These are phyloP conservation scores for Paxillus ammoniavirescens DNA, from an alignment of 768 basidiomycete species.

Conservation along the genomic window DNA sequence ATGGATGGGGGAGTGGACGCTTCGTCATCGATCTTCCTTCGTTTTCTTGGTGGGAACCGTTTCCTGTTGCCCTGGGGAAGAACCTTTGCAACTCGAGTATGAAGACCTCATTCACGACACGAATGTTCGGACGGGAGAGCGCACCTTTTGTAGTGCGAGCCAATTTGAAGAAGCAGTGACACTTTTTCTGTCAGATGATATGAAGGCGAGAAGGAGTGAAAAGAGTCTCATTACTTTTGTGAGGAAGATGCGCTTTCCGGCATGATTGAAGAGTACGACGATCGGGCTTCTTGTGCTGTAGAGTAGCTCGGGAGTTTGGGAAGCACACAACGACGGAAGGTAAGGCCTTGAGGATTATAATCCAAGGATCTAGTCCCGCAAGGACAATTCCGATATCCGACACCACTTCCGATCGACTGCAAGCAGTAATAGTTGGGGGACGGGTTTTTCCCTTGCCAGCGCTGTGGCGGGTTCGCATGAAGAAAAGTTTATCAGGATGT, in stretches of 20 bases:
- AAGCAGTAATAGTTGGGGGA: too few species aligned
- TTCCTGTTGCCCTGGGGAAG: slow-evolving; percentile 10
- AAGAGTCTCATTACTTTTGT: not conserved
- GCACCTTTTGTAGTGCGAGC: slow-evolving; percentile 54
- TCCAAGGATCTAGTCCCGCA: not conserved
- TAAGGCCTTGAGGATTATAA: too few species aligned
- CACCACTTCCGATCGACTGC: not conserved
- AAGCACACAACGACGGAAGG: not conserved
- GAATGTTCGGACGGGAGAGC: slow-evolving; percentile 5
- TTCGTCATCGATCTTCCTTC: slow-evolving; percentile 15
- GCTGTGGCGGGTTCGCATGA: too few species aligned
- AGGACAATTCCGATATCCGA: slow-evolving; percentile 19
- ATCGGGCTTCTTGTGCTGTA: not conserved
- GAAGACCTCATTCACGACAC: not conserved
- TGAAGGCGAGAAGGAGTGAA: not conserved
- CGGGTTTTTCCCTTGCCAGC: too few species aligned
- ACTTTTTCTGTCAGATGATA: not conserved
- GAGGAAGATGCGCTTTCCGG: not conserved
- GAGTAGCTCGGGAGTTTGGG: too few species aligned
- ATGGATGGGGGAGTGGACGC: not conserved
- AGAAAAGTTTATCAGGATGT: too few species aligned
- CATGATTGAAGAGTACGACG: not conserved
- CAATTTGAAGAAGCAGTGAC: slow-evolving; percentile 54
- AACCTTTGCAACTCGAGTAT: not conserved
- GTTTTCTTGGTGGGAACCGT: slow-evolving; percentile 13